Evolutionary conservation across 2,329 filamentous ascomycete species (phyloP).

Genomic region (Diaporthe citrichinensis): DNA sequence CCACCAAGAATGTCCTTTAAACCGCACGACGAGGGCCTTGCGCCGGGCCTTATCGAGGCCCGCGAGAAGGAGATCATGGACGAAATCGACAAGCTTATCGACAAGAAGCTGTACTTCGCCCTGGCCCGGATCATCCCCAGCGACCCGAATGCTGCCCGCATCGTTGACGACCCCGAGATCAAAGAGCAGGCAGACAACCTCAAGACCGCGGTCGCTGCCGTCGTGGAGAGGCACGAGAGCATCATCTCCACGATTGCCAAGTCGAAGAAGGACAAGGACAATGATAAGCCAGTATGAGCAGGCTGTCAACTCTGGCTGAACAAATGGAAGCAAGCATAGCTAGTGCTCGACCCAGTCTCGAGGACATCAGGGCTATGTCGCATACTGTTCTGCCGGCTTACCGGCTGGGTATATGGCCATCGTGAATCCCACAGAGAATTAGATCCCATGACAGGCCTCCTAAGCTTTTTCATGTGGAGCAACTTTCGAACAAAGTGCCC

Average conservation of each 20-base stretch:
- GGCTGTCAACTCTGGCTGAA: neutral
- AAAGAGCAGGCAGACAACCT: conserved; percentile 40
- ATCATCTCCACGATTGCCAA: conserved; percentile 41
- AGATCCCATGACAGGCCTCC: neutral
- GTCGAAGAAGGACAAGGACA: conserved; percentile 40
- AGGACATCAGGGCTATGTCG: neutral
- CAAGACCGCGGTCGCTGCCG: conserved; percentile 39
- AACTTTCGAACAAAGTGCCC: neutral
- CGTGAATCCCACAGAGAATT: neutral
- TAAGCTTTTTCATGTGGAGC: neutral
- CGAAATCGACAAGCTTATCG: conserved; percentile 42
- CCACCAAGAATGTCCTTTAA: conserved; percentile 39
- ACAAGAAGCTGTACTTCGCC: conserved; percentile 41
- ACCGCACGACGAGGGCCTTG: conserved; percentile 35
- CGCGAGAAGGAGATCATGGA: conserved; percentile 41
- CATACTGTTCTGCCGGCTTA: neutral
- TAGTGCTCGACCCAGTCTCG: neutral
- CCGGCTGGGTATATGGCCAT: neutral
- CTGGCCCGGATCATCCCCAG: conserved; percentile 38
- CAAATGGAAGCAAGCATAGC: neutral
- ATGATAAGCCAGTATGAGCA: conserved; percentile 35
- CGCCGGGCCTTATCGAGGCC: conserved; percentile 38
- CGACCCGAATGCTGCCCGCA: conserved; percentile 36
- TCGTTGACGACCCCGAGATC: conserved; percentile 41
- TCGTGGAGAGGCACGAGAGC: conserved; percentile 40